These are phyloP conservation scores for Alnus rubra DNA, from an alignment of 306 rosid species.

Conservation along the genomic window DNA sequence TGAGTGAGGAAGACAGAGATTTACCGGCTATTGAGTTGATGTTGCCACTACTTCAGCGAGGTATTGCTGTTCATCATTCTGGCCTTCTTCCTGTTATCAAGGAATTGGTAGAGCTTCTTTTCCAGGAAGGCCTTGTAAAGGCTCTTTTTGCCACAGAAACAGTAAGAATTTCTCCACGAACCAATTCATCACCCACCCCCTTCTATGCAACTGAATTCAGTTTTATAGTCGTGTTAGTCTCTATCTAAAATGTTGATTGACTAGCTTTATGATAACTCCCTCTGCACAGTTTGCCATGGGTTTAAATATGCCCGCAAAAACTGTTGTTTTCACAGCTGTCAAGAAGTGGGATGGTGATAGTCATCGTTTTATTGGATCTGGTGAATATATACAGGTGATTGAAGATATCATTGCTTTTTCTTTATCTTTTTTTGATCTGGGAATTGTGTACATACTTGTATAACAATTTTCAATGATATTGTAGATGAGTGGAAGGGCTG, in stretches of 20 bases:
- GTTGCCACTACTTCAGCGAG: slow-evolving; percentile 93
- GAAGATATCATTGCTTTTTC: slow-evolving; percentile 18
- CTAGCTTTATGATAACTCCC: slow-evolving; percentile 7
- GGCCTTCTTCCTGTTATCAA: slow-evolving; percentile 98
- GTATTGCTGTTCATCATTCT: slow-evolving; percentile 98
- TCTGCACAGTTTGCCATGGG: slow-evolving; percentile 96
- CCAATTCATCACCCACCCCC: slow-evolving; percentile 10
- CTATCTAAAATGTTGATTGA: slow-evolving; percentile 17
- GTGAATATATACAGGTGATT: slow-evolving; percentile 97
- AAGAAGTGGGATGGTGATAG: slow-evolving; percentile 99
- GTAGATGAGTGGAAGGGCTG: slow-evolving; percentile 99
- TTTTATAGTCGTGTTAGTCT: slow-evolving; percentile 17
- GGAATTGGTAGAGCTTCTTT: slow-evolving; percentile 94
- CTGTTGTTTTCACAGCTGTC: slow-evolving; percentile 94
- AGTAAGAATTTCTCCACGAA: slow-evolving; percentile 48
- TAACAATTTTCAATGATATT: slow-evolving; percentile 22
- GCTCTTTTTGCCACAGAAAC: slow-evolving; percentile 99
- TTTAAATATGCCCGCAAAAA: slow-evolving; percentile 97
- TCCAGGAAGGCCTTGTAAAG: slow-evolving; percentile 98
- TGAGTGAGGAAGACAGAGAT: slow-evolving; percentile 90
- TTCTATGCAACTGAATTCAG: neutral
- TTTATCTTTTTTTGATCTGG: neutral
- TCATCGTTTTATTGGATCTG: slow-evolving; percentile 92
- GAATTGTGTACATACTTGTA: neutral
- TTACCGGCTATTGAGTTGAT: slow-evolving; percentile 93